phyloP scores from a whole-genome alignment of 495 filamentous ascomycete species.

The Lasiosphaeris hirsuta region DNA sequence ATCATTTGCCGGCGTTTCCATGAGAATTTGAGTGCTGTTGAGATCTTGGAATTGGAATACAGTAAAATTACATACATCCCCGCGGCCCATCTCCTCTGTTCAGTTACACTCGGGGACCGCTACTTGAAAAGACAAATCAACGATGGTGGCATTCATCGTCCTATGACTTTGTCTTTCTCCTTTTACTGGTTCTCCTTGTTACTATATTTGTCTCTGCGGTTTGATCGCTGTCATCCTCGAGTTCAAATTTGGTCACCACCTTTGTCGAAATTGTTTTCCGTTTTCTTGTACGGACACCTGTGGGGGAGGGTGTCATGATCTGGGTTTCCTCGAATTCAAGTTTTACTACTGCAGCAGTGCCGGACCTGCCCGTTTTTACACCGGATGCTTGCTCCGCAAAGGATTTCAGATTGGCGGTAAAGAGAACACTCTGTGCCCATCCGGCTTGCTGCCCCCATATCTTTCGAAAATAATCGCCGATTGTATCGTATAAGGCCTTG shows the following conservation, averaged over 20 bases:
- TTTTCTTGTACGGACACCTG: constrained; percentile 8
- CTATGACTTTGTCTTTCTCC: constrained; percentile 10
- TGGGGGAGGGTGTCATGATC: neutral
- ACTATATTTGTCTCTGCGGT: constrained; percentile 14
- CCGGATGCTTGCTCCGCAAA: constrained; percentile 65
- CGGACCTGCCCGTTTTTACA: constrained; percentile 28
- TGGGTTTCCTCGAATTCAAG: constrained; percentile 16
- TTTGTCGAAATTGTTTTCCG: constrained; percentile 12
- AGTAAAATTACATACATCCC: too few relatives aligned
- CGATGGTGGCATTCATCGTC: neutral
- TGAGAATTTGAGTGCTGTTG: too few relatives aligned
- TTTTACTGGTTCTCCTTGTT: constrained; percentile 23
- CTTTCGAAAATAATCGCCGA: constrained; percentile 84
- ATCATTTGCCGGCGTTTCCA: too few relatives aligned
- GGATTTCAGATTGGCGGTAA: constrained; percentile 85
- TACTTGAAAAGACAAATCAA: too few relatives aligned
- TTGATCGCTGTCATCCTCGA: constrained; percentile 17
- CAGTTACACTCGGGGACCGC: too few relatives aligned
- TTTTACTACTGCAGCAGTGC: constrained; percentile 23
- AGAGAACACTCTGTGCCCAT: constrained; percentile 96
- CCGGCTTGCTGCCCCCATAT: constrained; percentile 94
- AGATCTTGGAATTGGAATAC: too few relatives aligned
- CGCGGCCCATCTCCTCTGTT: too few relatives aligned
- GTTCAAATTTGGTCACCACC: neutral
- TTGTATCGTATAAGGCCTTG: constrained; percentile 81